Evolutionary conservation across 352 stramenopile species (phyloP).

Genomic region (Phytophthora tubulina): DNA sequence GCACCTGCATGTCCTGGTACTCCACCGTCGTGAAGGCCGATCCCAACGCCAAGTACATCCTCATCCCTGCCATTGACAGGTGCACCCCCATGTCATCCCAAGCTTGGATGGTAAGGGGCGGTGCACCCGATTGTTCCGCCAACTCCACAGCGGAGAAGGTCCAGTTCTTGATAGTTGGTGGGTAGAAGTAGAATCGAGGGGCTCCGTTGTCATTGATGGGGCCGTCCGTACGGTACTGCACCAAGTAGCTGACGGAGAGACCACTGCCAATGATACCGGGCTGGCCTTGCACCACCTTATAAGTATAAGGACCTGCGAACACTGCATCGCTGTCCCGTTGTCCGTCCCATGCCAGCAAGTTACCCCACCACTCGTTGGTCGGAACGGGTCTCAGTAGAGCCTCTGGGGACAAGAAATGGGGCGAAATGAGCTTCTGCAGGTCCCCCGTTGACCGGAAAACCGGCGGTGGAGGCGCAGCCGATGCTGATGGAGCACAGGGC

Average conservation of each 20-base stretch:
- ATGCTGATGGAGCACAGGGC: slow-evolving; percentile 2
- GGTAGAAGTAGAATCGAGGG: slow-evolving; percentile 89
- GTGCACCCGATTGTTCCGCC: slow-evolving; percentile 8
- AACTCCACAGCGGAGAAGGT: slow-evolving; percentile 74
- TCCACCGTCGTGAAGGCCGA: slow-evolving; percentile 81
- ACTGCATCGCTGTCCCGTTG: slow-evolving; percentile 74
- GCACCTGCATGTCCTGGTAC: slow-evolving; percentile 73
- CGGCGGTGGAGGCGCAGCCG: slow-evolving; percentile 37
- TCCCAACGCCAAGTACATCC: slow-evolving; percentile 74
- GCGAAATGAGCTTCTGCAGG: slow-evolving; percentile 60
- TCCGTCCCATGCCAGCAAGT: slow-evolving; percentile 73
- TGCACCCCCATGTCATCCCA: slow-evolving; percentile 86
- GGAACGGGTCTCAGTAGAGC: slow-evolving; percentile 55
- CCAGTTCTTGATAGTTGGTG: slow-evolving; percentile 78
- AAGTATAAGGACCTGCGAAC: slow-evolving; percentile 78
- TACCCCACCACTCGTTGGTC: slow-evolving; percentile 90
- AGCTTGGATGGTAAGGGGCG: slow-evolving; percentile 56
- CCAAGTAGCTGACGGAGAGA: slow-evolving; percentile 74
- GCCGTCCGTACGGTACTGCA: slow-evolving; percentile 75
- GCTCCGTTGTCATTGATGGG: slow-evolving; percentile 82
- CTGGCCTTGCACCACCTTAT: slow-evolving; percentile 56
- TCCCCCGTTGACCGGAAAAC: slow-evolving; percentile 62
- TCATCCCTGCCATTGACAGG: slow-evolving; percentile 53
- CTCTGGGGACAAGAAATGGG: slow-evolving; percentile 50
- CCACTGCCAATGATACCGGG: slow-evolving; percentile 52